phyloP scores from a whole-genome alignment of 2,329 filamentous ascomycete genomes.

The Penicillium oxalicum region DNA sequence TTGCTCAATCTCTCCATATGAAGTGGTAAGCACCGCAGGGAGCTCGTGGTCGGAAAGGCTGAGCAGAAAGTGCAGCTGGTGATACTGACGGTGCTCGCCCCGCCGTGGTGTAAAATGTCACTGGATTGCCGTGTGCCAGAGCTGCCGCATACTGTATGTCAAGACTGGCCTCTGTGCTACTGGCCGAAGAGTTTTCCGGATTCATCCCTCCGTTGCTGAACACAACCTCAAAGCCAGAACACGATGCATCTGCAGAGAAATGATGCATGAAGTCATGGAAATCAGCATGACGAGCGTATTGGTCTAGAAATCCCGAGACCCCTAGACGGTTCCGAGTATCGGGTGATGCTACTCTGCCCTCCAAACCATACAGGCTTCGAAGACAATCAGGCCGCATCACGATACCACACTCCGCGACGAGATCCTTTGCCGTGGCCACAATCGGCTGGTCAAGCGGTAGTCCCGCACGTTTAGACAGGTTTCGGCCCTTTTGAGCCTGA shows the following conservation, averaged over 20 bases:
- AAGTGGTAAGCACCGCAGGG: constrained; percentile 61
- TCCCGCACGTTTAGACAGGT: constrained; percentile 15
- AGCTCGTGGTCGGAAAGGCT: constrained; percentile 49
- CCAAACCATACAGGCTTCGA: constrained; percentile 45
- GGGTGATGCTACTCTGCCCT: constrained; percentile 25
- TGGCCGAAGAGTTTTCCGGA: constrained; percentile 39
- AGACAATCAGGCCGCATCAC: constrained; percentile 47
- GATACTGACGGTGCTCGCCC: constrained; percentile 50
- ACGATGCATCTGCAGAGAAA: constrained; percentile 49
- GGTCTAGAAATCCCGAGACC: constrained; percentile 46
- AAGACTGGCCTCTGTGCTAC: constrained; percentile 56
- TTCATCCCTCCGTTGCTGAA: constrained; percentile 54
- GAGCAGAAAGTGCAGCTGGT: constrained; percentile 54
- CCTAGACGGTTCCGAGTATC: constrained; percentile 38
- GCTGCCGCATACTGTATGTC: constrained; percentile 58
- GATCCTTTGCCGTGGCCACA: constrained; percentile 11
- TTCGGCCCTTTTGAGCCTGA: constrained; percentile 30
- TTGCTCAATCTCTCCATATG: constrained; percentile 64
- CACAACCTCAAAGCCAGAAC: constrained; percentile 52
- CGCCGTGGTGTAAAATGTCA: constrained; percentile 56
- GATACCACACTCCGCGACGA: constrained; percentile 32
- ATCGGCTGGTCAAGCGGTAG: constrained; percentile 21
- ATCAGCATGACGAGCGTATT: constrained; percentile 50
- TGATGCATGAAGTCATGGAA: constrained; percentile 51
- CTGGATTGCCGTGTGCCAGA: constrained; percentile 50